Percentiles rank a stretch among this genome's conserved stretches.
These are phyloP conservation scores for Lecanosticta acicola DNA, from an alignment of 2,329 filamentous ascomycete genomes.

Conservation along the genomic window DNA sequence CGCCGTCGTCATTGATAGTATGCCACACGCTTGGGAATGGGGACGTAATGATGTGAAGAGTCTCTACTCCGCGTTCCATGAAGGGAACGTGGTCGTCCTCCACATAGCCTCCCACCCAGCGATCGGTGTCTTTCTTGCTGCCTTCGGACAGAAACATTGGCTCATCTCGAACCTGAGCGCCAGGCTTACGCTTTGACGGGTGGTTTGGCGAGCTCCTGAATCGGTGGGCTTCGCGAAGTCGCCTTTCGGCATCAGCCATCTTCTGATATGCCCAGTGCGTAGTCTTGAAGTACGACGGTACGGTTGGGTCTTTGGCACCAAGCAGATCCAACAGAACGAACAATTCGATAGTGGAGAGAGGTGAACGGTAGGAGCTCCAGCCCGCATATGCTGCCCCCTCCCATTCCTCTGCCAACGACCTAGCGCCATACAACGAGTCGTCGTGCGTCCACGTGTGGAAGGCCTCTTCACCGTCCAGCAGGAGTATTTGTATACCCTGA, in stretches of 20 bases:
- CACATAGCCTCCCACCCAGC: constrained; percentile 47
- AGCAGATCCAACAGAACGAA: constrained; percentile 91
- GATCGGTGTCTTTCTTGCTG: constrained; percentile 46
- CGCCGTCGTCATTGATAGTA: constrained; percentile 71
- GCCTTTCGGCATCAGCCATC: constrained; percentile 67
- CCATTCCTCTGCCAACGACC: constrained; percentile 75
- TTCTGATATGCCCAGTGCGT: constrained; percentile 90
- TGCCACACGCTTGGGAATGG: constrained; percentile 88
- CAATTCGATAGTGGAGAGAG: constrained; percentile 72
- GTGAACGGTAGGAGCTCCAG: constrained; percentile 67
- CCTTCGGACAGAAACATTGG: constrained; percentile 60
- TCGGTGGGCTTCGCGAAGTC: constrained; percentile 61
- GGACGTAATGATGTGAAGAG: constrained; percentile 81
- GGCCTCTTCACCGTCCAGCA: constrained; percentile 92
- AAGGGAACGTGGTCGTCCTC: constrained; percentile 93
- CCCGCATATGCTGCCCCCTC: constrained; percentile 63
- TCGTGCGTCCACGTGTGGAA: constrained; percentile 72
- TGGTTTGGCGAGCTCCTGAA: constrained; percentile 59
- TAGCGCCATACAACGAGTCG: constrained; percentile 83
- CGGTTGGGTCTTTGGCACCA: constrained; percentile 59
- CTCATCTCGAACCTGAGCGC: constrained; percentile 2
- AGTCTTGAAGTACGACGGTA: constrained; percentile 82
- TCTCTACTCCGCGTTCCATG: constrained; percentile 74
- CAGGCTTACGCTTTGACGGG: constrained; percentile 29
- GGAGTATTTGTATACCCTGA: constrained; percentile 78